phyloP scores from a whole-genome alignment of 192 early-diverging fungal genomes.

The Podila clonocystis region DNA sequence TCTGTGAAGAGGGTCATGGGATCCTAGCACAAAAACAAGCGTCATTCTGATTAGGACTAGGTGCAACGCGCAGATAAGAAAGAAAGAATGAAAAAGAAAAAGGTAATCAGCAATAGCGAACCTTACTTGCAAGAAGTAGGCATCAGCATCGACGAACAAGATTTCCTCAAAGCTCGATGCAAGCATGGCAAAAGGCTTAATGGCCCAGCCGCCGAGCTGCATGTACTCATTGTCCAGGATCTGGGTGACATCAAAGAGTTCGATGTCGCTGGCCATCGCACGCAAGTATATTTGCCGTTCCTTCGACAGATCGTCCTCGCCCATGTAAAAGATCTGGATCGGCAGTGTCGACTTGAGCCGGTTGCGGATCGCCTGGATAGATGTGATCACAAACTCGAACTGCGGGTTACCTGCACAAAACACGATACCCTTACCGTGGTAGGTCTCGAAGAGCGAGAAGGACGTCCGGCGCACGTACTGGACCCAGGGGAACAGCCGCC shows the following conservation, averaged over 20 bases:
- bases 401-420: slow-evolving; percentile 61
- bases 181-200: slow-evolving; percentile 76
- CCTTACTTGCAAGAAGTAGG: slow-evolving; percentile 64
- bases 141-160: slow-evolving; percentile 79
- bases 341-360: slow-evolving; percentile 60
- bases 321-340: slow-evolving; percentile 67
- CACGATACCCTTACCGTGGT: slow-evolving; percentile 53
- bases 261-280: slow-evolving; percentile 35
- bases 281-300: slow-evolving; percentile 39
- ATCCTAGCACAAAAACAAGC: slow-evolving; percentile 13
- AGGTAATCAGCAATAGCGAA: not conserved
- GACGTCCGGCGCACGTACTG: slow-evolving; percentile 34
- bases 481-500: slow-evolving; percentile 54
- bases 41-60: not conserved
- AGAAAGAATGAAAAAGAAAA: not conserved
- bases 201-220: slow-evolving; percentile 67
- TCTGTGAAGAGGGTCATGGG: slow-evolving; percentile 65
- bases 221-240: slow-evolving; percentile 52
- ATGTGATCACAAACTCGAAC: slow-evolving; percentile 49
- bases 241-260: slow-evolving; percentile 45
- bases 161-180: slow-evolving; percentile 67
- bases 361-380: slow-evolving; percentile 53
- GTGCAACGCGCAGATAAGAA: not conserved
- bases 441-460: slow-evolving; percentile 46
- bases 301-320: slow-evolving; percentile 50